Base-by-base conservation (phyloP, 306 rosid species). In the Herpetospermum pedunculosum region DNA sequence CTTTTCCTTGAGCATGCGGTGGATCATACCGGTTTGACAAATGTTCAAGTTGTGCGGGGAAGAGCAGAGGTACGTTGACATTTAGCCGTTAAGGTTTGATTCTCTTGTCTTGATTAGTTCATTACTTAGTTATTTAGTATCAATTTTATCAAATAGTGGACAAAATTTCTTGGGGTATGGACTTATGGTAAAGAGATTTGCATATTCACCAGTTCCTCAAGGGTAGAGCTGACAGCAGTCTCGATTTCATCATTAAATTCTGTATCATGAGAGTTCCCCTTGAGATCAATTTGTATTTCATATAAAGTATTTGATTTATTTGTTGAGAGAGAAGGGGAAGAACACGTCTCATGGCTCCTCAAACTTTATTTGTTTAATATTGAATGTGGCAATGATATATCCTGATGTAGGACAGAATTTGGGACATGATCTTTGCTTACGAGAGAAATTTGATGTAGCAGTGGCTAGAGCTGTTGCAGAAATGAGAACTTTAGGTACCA, bases 391-490 rank as follows among this genome's bases (percentile, higher is more conserved):
- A 59, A 19, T 59, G 23, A 30, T 9, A 16, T 15, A 21, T 9
- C 37, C 38, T 41, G 21, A 78, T 78, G 54, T 87, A 87, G 89
- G 87, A 85, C 94, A 91, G 98, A 78, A 74, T 83, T 76, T 94
- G 71, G 98, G 96, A 57, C 95, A 89, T 80, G 63, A 81, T 89
- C 80, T 50, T 75, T 77, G 75, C 78, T 88, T 79, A 82, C 82
- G 98, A 81, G 98, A 94, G 84, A 47, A 88, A 80, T 88, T 81
- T 77, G 98, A 94, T 78, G 76, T 94, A 73, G 95, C 92, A 50
- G 89, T 91, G 54, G 96, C 98, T 50, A 91, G 98, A 79, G 98
- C 97, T 3, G 97, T 91, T 74, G 96, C 98, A 1, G 96, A 94
- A 78, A 91, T 92, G 95, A 83, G 98, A 86, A 43, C 87, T 58